phyloP scores from a whole-genome alignment of 345 rosid genomes.

The Gossypium mustelinum region DNA sequence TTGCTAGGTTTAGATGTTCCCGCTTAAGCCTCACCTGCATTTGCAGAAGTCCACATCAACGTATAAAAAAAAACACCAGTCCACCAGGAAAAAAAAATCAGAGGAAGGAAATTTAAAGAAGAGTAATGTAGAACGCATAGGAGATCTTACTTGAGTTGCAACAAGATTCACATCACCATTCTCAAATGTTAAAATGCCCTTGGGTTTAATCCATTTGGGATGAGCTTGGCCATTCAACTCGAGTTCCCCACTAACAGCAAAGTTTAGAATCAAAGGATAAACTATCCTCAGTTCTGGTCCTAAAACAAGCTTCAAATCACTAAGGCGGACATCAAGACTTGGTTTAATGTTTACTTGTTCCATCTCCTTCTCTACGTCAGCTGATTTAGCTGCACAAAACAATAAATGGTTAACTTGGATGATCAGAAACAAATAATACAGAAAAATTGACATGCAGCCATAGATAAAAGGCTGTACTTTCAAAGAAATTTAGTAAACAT shows the following conservation, averaged over 20 bases:
- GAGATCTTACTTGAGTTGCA: conserved; percentile 76
- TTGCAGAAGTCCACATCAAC: conserved; percentile 18
- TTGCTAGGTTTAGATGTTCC: conserved; percentile 87
- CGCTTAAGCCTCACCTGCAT: conserved; percentile 86
- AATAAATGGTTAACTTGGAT: conserved; percentile 12
- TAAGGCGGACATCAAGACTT: too few species aligned
- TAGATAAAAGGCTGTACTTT: not conserved
- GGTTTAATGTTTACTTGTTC: conserved; percentile 60
- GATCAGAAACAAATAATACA: not conserved
- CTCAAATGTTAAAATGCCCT: conserved; percentile 85
- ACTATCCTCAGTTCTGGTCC: conserved; percentile 92
- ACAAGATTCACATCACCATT: conserved; percentile 99
- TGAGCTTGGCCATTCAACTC: conserved; percentile 88
- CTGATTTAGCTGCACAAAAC: conserved; percentile 55
- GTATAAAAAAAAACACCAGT: not conserved
- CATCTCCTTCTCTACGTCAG: conserved; percentile 62
- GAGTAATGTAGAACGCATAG: conserved; percentile 6
- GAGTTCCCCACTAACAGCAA: conserved; percentile 90
- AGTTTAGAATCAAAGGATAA: conserved; percentile 88
- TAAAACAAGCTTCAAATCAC: conserved; percentile 41
- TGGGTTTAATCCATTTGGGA: conserved; percentile 86
- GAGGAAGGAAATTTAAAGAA: not conserved
- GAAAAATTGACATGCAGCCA: not conserved
- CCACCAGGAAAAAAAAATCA: not conserved
- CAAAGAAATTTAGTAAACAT: not conserved